A percentile compares a stretch with the other conserved stretches of the same genome.
Evolutionary conservation across 495 filamentous ascomycete species (phyloP).

Genomic region (Xylaria acuta): DNA sequence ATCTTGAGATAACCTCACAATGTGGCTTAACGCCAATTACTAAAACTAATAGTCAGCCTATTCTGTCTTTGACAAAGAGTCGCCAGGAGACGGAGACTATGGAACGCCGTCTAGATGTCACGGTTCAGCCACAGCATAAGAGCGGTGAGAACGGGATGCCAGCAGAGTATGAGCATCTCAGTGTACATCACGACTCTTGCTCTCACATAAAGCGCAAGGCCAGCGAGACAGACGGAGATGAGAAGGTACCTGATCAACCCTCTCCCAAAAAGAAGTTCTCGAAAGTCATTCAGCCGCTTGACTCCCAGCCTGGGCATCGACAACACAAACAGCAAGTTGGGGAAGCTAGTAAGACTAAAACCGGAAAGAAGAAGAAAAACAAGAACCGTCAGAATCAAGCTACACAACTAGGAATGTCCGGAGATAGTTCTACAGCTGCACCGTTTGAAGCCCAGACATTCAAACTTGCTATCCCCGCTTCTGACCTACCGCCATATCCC

Average conservation of each 20-base stretch:
- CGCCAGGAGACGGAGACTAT: background rate
- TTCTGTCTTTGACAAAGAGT: background rate
- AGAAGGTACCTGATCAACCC: background rate
- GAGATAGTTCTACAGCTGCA: background rate
- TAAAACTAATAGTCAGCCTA: background rate
- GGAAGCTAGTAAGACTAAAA: background rate
- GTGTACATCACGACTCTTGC: background rate
- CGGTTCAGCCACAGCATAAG: background rate
- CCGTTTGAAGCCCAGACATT: background rate
- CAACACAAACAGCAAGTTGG: background rate
- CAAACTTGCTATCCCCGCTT: background rate
- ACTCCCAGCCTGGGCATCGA: background rate
- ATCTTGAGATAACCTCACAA: background rate
- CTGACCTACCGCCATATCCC: slow-evolving; percentile 1
- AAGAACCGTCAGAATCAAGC: slow-evolving; percentile 1
- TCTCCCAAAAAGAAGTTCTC: slow-evolving; percentile 6
- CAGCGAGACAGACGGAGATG: background rate
- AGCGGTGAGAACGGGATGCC: background rate
- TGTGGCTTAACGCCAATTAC: background rate
- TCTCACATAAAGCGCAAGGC: slow-evolving; percentile 9
- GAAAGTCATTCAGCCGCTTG: background rate
- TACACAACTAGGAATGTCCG: background rate
- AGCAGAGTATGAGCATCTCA: background rate
- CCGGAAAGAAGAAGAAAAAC: slow-evolving; percentile 22
- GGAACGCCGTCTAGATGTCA: background rate